These are phyloP conservation scores for Arthrobotrys sinensis DNA, from an alignment of 2,329 filamentous ascomycete genomes.

Conservation along the genomic window DNA sequence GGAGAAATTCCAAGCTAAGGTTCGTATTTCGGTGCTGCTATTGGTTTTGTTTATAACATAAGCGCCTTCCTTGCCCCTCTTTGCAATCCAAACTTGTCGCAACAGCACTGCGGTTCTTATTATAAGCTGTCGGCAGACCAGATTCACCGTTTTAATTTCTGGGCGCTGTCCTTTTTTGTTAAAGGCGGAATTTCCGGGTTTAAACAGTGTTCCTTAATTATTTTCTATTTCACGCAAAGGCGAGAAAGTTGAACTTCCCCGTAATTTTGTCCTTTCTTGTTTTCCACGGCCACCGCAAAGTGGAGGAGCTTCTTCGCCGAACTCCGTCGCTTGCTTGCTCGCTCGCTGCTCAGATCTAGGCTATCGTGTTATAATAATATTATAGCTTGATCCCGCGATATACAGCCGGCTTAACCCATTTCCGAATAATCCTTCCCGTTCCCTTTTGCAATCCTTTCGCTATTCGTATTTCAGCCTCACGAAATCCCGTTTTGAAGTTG, in stretches of 20 bases:
- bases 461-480: constrained; percentile 22
- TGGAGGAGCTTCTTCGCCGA: background rate
- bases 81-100: constrained; percentile 1
- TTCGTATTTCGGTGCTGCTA: constrained; percentile 31
- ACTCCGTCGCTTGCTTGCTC: constrained; percentile 5
- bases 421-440: background rate
- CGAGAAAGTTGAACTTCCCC: too few relatives aligned
- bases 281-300: background rate
- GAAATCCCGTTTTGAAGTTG: constrained; percentile 23
- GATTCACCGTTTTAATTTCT: background rate
- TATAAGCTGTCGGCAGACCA: constrained; percentile 18
- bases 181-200: constrained; percentile 19
- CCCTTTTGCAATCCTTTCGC: background rate
- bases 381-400: constrained; percentile 15
- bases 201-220: background rate
- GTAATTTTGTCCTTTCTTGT: background rate
- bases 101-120: background rate
- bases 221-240: background rate
- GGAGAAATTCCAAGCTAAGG: constrained; percentile 23
- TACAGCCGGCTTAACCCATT: constrained; percentile 11
- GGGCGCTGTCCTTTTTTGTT: background rate
- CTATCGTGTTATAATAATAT: background rate
- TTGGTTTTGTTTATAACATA: constrained; percentile 18
- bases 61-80: constrained; percentile 32
- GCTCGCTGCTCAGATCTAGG: too few relatives aligned